These are phyloP conservation scores for Maudiozyma pseudohumilis DNA, from an alignment of 805 yeast species.

Conservation along the genomic window DNA sequence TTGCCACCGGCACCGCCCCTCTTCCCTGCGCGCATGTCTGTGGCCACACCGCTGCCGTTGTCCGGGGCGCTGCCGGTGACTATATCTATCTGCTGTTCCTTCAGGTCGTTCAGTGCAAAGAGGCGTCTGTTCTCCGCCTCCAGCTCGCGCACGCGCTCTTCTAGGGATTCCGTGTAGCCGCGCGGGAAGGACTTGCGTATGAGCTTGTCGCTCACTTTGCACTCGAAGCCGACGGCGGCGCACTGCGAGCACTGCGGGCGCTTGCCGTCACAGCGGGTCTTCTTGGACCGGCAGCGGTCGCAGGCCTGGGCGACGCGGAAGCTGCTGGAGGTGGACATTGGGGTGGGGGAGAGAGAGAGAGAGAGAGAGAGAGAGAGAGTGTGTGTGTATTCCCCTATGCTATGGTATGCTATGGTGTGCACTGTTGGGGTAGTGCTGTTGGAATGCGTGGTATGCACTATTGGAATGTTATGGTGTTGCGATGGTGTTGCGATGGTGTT, in stretches of 20 bases:
- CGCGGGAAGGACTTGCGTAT: conserved; percentile 81
- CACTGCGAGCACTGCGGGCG: conserved; percentile 74
- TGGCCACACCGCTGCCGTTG: too few species aligned
- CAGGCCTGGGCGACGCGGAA: conserved; percentile 85
- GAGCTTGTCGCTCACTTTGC: conserved; percentile 80
- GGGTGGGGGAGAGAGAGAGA: too few species aligned
- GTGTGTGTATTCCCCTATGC: too few species aligned
- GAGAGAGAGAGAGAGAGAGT: too few species aligned
- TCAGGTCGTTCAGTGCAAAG: conserved; percentile 34
- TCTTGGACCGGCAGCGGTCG: conserved; percentile 70
- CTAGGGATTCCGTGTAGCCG: conserved; percentile 85
- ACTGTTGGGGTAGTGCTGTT: too few species aligned
- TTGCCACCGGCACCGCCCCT: not conserved
- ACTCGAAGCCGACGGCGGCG: conserved; percentile 73
- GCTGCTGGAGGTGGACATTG: too few species aligned
- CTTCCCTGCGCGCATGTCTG: too few species aligned
- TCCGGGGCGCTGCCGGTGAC: conserved; percentile 2
- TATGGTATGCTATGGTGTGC: too few species aligned
- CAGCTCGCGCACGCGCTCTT: conserved; percentile 76
- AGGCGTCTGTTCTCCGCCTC: conserved; percentile 72
- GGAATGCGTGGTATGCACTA: too few species aligned
- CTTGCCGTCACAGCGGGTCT: conserved; percentile 63
- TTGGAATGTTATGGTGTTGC: too few species aligned
- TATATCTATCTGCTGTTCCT: conserved; percentile 19
- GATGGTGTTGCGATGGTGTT: too few species aligned